Evolutionary conservation across 306 rosid species (phyloP).

Genomic region (Acacia crassicarpa): DNA sequence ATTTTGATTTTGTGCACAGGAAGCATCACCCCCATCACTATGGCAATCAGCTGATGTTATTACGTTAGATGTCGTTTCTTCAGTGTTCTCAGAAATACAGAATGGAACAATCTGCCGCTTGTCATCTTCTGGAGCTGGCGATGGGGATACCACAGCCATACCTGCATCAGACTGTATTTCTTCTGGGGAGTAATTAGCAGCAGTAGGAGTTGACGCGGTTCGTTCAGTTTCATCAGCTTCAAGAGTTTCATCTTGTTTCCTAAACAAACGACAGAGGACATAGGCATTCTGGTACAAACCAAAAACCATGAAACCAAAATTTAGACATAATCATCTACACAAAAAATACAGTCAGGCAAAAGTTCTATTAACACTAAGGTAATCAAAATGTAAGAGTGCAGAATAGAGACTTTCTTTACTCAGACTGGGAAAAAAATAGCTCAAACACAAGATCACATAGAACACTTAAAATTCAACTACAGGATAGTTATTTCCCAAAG

Average conservation of each 20-base stretch:
- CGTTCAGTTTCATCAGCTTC: constrained; percentile 61
- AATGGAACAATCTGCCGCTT: constrained; percentile 16
- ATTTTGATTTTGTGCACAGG: constrained; percentile 29
- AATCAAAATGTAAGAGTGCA: not conserved
- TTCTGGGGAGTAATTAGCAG: constrained; percentile 51
- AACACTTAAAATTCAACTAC: not conserved
- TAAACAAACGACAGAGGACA: constrained; percentile 89
- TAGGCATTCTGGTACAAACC: constrained; percentile 62
- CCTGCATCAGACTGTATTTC: constrained; percentile 51
- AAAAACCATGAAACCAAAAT: constrained; percentile 22
- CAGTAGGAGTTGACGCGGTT: constrained; percentile 47
- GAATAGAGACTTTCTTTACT: not conserved
- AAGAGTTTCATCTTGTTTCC: constrained; percentile 69
- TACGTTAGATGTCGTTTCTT: constrained; percentile 51
- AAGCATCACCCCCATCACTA: constrained; percentile 38
- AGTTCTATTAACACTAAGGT: not conserved
- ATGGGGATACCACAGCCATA: constrained; percentile 45
- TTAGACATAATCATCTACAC: constrained; percentile 8
- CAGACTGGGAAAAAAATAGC: not conserved
- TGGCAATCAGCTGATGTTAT: constrained; percentile 36
- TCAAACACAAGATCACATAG: not conserved
- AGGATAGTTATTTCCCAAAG: not conserved
- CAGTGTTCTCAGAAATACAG: constrained; percentile 34
- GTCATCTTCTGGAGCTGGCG: constrained; percentile 43
- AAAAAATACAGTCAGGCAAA: not conserved